Base-by-base conservation (phyloP, 202 grass and related monocot species). In the Alloteropsis angusta region DNA sequence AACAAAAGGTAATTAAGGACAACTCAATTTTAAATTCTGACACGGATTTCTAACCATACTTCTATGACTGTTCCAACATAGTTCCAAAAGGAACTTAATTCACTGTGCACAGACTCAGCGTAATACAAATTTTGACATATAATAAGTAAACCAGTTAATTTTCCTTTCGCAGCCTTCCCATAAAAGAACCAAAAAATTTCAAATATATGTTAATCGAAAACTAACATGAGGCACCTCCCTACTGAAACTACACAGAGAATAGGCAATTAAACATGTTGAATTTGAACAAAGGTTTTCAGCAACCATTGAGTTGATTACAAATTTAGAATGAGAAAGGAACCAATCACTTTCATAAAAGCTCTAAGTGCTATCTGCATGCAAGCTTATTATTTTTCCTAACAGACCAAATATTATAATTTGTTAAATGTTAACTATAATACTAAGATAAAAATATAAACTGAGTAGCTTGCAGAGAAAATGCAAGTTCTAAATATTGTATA, bases 151-250 rank as follows among this genome's bases (percentile, higher is more conserved):
- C 35, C 50, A 41, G 28, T 65, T 80, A 75, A 42, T 22, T 67
- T 56, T 70, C 30, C 7, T 71, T 54, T 43, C 18, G 10, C 14
- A 36, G 45, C 39, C 43, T 60, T 75, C 4, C n/a, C 48, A 62
- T 19, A 30, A 19, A 45, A 66, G 28, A 10, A 62, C 4, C 10
- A 64, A 52, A 64, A 35, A n/a, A 32, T 47, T 50, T 42, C 30
- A 26, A 56, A 74, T 72, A 37, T 59, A 41, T 42, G 50, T 5
- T 45, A 80, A 80, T 32, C 69, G 22, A 44, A 17, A 81, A 76
- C 9, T 26, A 26, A 44, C 10, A 53, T 1, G 43, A 30, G 14
- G 58, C 22, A 69, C 35, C 22, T 59, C 49, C 60, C 9, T 58
- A 66, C 18, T 45, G n/a, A 35, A 18, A 19, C 46, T 68, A 26